Evolutionary conservation across 148 eudicot species (phyloP), one percentile per base, ranked within the genome.

Genomic region (Fagopyrum homotropicum): DNA sequence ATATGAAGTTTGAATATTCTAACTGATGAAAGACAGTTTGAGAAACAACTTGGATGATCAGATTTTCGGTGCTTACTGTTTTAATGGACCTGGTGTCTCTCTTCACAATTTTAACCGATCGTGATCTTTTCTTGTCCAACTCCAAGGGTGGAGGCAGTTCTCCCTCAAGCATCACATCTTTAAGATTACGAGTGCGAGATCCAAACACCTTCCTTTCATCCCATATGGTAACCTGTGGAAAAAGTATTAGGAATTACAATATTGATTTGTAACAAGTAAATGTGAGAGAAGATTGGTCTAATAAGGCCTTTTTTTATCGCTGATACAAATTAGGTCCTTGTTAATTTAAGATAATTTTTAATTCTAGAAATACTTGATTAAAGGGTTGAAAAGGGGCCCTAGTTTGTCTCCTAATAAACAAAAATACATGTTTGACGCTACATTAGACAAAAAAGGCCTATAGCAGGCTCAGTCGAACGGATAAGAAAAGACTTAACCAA

Each of bases 171-270:
- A 95, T 85, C 74, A 88, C 63, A 82, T 88, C 90, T 75, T 87
- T 86, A 75, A 95, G 80, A 81, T 82, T 89, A 77, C 81, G 79
- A 69, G 90, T 80, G 72, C 80, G 89, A 43, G 91, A 88, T 59
- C 98, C 98, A 81, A 95, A 95, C 54, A 95, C 97, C 78, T 80
- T 92, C 76, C 98, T 86, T 84, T 95, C 92, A 76, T 92, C 93
- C 98, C 98, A 95, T 84, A 95, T 92, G 7, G 76, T 76, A 77
- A 95, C 93, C 98, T 95, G 76, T 8, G 47, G 66, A 72, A 75
- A 66, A 5, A 35, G 46, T 40, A 66, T 12, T 2, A 66, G 44
- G 7, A 63, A 15, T 11, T 40, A 46, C 14, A 64, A 66, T 10
- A 4, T 35, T 35, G 9, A 35, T 19, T n/a, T n/a, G 5, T 15